Conservation (phyloP, 306 rosid species). For the Malus sylvestris region DNA sequence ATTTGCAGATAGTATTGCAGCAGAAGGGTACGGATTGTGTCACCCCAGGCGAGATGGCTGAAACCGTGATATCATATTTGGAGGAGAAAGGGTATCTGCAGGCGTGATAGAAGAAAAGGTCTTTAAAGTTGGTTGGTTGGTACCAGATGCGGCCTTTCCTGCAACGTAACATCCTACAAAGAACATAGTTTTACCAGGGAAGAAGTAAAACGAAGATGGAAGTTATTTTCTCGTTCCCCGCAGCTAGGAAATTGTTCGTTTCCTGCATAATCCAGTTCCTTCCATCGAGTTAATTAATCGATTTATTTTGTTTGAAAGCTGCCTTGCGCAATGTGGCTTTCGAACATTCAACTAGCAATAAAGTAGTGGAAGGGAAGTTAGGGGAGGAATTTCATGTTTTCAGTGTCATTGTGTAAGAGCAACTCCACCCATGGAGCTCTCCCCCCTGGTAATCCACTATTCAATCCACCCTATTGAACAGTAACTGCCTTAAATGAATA, state of each 20-base stretch:
- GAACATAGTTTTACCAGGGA: not conserved
- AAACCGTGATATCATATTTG: slow-evolving; percentile 60
- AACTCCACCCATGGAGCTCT: too few relatives aligned
- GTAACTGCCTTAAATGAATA: too few relatives aligned
- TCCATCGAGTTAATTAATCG: slow-evolving; percentile 11
- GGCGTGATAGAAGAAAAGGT: slow-evolving; percentile 37
- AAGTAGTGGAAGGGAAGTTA: slow-evolving; percentile 16
- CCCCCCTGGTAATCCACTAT: too few relatives aligned
- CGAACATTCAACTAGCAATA: slow-evolving; percentile 12
- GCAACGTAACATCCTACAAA: slow-evolving; percentile 14
- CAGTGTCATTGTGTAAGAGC: not conserved
- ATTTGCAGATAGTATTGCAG: slow-evolving; percentile 66
- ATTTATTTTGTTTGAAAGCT: not conserved
- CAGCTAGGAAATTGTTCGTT: slow-evolving; percentile 64
- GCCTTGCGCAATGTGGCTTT: not conserved
- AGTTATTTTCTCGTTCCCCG: slow-evolving; percentile 40
- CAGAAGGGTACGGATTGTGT: slow-evolving; percentile 44
- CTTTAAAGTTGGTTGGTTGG: not conserved
- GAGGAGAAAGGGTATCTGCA: slow-evolving; percentile 64
- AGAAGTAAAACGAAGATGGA: not conserved
- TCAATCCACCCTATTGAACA: too few relatives aligned
- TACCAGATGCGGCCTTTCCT: not conserved
- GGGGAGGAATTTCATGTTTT: slow-evolving; percentile 3
- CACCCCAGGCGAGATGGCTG: slow-evolving; percentile 59
- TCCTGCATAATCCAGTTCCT: slow-evolving; percentile 34